Percentiles rank a stretch among this genome's conserved stretches.
Evolutionary conservation across 352 stramenopile genomes (phyloP).

Genomic region (Detonula confervacea): DNA sequence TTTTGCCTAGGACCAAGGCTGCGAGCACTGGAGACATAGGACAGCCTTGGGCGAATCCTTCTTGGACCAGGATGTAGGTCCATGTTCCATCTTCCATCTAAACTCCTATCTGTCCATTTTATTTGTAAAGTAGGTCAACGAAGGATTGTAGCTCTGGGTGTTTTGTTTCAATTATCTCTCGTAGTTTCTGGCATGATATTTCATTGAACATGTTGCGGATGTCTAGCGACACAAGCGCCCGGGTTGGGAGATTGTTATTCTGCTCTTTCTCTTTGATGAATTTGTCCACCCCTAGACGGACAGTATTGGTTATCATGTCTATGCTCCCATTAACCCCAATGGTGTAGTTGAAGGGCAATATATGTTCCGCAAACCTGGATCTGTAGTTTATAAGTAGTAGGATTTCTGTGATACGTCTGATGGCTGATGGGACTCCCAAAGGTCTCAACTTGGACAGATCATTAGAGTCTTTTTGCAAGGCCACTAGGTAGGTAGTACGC

Average conservation of each 20-base stretch:
- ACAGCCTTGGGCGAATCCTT: constrained; percentile 20
- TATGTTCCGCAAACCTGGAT: background rate
- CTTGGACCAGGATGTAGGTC: background rate
- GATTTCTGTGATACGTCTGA: background rate
- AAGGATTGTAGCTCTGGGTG: background rate
- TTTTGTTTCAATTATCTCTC: background rate
- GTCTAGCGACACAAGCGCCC: background rate
- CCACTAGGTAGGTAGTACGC: background rate
- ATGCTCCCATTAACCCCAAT: background rate
- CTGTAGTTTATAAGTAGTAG: background rate
- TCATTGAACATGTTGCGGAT: background rate
- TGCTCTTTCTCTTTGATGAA: no score
- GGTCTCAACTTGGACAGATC: constrained; percentile 3
- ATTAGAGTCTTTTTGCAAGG: constrained; percentile 29
- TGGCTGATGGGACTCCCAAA: constrained; percentile 4
- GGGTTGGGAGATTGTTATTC: background rate
- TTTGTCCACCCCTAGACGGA: background rate
- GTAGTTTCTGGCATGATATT: background rate
- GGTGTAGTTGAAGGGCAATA: background rate
- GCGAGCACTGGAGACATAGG: constrained; percentile 18
- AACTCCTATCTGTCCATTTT: background rate
- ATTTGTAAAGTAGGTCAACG: background rate
- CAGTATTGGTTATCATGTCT: background rate
- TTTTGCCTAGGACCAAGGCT: constrained; percentile 13
- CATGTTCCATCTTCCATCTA: background rate